Percentiles rank a stretch among this genome's conserved stretches.
Evolutionary conservation across 2,329 filamentous ascomycete genomes (phyloP).

Genomic region (Ophiostoma populinum): DNA sequence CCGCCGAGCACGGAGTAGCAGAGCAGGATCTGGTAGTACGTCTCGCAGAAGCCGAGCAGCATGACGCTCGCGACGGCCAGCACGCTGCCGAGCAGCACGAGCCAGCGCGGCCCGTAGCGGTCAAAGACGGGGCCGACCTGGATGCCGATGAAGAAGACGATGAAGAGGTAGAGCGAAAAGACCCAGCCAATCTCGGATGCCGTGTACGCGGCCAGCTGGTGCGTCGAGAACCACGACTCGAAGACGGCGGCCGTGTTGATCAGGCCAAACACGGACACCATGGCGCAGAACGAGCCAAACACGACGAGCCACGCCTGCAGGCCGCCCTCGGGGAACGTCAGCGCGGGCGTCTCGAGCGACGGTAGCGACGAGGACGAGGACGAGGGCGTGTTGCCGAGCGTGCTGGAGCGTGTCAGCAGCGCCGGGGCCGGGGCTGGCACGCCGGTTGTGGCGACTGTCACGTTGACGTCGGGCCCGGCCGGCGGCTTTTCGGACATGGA

Average conservation of each 20-base stretch:
- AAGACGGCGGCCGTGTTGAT: conserved; percentile 63
- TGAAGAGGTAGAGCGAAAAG: conserved; percentile 63
- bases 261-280: conserved; percentile 53
- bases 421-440: conserved; percentile 1
- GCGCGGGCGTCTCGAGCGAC: conserved; percentile 8
- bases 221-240: conserved; percentile 54
- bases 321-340: conserved; percentile 58
- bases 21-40: conserved; percentile 69
- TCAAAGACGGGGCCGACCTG: conserved; percentile 76
- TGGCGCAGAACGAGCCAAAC: conserved; percentile 56
- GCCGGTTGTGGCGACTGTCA: too few species aligned
- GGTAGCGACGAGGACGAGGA: background rate
- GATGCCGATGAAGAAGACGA: conserved; percentile 67
- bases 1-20: conserved; percentile 59
- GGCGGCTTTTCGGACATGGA: too few species aligned
- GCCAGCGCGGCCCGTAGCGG: conserved; percentile 47
- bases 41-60: conserved; percentile 48
- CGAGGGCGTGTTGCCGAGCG: background rate
- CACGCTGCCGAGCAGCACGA: conserved; percentile 49
- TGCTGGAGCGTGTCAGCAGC: conserved; percentile 6
- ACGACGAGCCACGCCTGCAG: conserved; percentile 58
- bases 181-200: conserved; percentile 69
- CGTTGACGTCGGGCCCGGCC: too few species aligned
- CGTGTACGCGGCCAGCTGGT: conserved; percentile 53
- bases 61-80: conserved; percentile 45